phyloP scores from a whole-genome alignment of 768 basidiomycete genomes.

The Termitomyces titanicus region DNA sequence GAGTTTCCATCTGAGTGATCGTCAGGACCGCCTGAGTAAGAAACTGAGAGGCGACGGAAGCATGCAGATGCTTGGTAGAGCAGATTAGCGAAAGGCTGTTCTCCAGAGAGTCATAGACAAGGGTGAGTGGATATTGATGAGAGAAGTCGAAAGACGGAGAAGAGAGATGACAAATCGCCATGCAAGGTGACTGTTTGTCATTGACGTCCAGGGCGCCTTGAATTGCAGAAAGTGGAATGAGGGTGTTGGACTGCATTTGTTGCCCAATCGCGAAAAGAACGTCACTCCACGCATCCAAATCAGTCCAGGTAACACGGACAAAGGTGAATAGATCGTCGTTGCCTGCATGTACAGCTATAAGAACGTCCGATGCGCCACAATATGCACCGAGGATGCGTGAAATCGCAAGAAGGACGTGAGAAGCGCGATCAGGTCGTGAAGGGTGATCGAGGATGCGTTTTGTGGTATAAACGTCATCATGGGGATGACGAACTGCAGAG shows the following conservation, averaged over 20 bases:
- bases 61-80: constrained; percentile 10
- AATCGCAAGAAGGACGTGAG: constrained; percentile 19
- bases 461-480: constrained; percentile 6
- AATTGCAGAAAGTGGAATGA: constrained; percentile 11
- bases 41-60: constrained; percentile 22
- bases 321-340: constrained; percentile 3
- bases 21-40: constrained; percentile 22
- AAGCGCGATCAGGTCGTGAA: neutral
- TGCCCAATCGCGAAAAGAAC: constrained; percentile 8
- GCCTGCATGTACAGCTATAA: constrained; percentile 20
- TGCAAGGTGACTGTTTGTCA: constrained; percentile 23
- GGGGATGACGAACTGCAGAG: constrained; percentile 22
- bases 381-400: constrained; percentile 27
- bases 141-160: neutral
- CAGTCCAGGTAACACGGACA: constrained; percentile 23
- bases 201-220: constrained; percentile 20
- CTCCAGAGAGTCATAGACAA: neutral
- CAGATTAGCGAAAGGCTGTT: constrained; percentile 13
- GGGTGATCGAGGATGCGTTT: neutral
- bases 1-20: constrained; percentile 12
- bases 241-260: constrained; percentile 3
- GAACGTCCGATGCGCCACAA: constrained; percentile 25
- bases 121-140: constrained; percentile 14
- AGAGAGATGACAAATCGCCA: constrained; percentile 21
- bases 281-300: constrained; percentile 19